Percentiles rank a stretch among this genome's conserved stretches.
phyloP scores from a whole-genome alignment of 441 rosid species.

The Lepidium campestre region DNA sequence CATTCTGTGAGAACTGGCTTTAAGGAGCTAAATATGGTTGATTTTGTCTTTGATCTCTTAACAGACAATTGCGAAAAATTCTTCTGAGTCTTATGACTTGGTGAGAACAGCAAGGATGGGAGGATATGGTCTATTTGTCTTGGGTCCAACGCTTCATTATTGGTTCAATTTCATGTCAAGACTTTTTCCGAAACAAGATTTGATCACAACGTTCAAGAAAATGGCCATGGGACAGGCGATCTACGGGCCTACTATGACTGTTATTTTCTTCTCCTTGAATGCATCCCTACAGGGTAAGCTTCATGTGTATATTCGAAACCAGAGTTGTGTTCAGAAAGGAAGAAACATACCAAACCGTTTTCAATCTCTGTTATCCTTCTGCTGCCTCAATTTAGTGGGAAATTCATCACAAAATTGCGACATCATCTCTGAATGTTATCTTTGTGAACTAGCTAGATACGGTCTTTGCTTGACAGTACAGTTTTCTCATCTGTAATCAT shows the following conservation, averaged over 20 bases:
- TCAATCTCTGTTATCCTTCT: background rate
- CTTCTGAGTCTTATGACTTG: conserved; percentile 56
- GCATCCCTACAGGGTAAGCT: conserved; percentile 64
- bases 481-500: background rate
- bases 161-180: conserved; percentile 82
- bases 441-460: background rate
- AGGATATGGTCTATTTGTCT: conserved; percentile 64
- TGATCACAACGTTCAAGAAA: conserved; percentile 69
- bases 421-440: background rate
- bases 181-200: conserved; percentile 60
- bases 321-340: background rate
- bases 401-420: background rate
- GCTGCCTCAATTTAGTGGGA: background rate
- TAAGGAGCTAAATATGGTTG: background rate
- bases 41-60: background rate
- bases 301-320: background rate
- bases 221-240: conserved; percentile 69
- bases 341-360: background rate
- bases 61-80: conserved; percentile 45
- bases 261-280: conserved; percentile 61
- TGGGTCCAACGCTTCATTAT: conserved; percentile 75
- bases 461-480: background rate
- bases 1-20: background rate
- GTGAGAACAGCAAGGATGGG: conserved; percentile 79
- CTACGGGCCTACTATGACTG: conserved; percentile 77